phyloP scores from a whole-genome alignment of 768 basidiomycete genomes.

The Pleurotus tuber-regium region DNA sequence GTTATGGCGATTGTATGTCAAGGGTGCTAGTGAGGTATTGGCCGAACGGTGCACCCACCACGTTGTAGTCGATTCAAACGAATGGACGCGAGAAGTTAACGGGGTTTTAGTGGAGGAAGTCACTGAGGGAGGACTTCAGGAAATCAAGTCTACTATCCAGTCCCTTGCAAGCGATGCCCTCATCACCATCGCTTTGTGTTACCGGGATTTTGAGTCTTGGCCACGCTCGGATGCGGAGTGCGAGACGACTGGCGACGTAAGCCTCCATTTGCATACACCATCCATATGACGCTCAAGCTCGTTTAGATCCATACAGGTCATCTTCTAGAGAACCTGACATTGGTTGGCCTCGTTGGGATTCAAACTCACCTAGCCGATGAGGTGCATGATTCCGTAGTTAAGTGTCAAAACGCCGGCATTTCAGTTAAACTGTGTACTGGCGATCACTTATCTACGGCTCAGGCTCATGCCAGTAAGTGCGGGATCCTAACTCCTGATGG shows the following conservation, averaged over 20 bases:
- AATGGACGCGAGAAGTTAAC: too few species aligned
- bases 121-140: too few species aligned
- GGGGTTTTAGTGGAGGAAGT: too few species aligned
- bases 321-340: not conserved
- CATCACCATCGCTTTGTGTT: slow-evolving; percentile 74
- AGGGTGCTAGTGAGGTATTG: slow-evolving; percentile 76
- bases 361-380: not conserved
- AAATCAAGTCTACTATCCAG: slow-evolving; percentile 65
- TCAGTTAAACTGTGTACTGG: not conserved
- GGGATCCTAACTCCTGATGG: not conserved
- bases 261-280: too few species aligned
- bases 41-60: slow-evolving; percentile 53
- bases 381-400: not conserved
- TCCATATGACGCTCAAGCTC: not conserved
- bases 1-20: slow-evolving; percentile 55
- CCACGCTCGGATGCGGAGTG: slow-evolving; percentile 44
- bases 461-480: not conserved
- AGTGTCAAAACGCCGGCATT: not conserved
- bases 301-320: not conserved
- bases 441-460: not conserved
- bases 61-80: slow-evolving; percentile 43
- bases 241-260: too few species aligned
- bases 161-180: slow-evolving; percentile 80
- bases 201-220: slow-evolving; percentile 68
- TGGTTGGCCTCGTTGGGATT: not conserved